Evolutionary conservation across 371 early-diverging fungal species (phyloP).

Genomic region (Actinomortierella wolfii): DNA sequence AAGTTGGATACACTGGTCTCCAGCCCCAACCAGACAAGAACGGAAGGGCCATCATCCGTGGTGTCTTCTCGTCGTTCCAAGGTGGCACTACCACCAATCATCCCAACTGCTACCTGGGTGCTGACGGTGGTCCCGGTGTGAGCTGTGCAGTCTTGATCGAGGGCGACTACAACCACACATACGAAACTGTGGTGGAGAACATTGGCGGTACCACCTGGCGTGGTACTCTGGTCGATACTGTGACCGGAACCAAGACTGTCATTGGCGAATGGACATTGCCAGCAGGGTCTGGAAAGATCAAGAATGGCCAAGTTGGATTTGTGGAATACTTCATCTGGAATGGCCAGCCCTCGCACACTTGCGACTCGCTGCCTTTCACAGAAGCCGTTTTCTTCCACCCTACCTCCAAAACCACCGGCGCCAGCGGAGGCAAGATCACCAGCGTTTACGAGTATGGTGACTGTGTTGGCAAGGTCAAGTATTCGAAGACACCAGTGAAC

Average conservation of each 20-base stretch:
- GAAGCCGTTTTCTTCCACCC: constrained; percentile 16
- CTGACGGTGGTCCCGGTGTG: constrained; percentile 5
- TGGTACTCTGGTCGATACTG: not conserved
- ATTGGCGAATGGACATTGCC: constrained; percentile 9
- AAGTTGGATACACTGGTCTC: not conserved
- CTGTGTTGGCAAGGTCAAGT: constrained; percentile 13
- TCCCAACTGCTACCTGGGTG: not conserved
- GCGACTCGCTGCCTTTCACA: constrained; percentile 14
- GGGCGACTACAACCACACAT: constrained; percentile 11
- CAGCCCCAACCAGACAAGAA: constrained; percentile 4
- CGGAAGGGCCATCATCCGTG: not conserved
- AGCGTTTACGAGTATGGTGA: constrained; percentile 11
- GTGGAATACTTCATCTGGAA: not conserved
- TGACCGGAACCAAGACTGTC: not conserved
- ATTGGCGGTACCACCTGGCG: constrained; percentile 5
- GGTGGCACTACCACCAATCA: constrained; percentile 1
- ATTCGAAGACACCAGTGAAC: not conserved
- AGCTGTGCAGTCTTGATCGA: constrained; percentile 17
- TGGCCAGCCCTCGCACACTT: constrained; percentile 3
- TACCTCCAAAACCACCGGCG: constrained; percentile 13
- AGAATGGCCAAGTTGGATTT: not conserved
- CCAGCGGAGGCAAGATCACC: constrained; percentile 7
- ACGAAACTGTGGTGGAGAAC: not conserved
- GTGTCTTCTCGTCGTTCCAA: constrained; percentile 2
- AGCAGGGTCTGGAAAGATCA: not conserved